A percentile compares a stretch with the other conserved stretches of the same genome.
These are phyloP conservation scores for Pseudogymnoascus sp. DNA, from an alignment of 2,329 filamentous ascomycete species.

Conservation along the genomic window DNA sequence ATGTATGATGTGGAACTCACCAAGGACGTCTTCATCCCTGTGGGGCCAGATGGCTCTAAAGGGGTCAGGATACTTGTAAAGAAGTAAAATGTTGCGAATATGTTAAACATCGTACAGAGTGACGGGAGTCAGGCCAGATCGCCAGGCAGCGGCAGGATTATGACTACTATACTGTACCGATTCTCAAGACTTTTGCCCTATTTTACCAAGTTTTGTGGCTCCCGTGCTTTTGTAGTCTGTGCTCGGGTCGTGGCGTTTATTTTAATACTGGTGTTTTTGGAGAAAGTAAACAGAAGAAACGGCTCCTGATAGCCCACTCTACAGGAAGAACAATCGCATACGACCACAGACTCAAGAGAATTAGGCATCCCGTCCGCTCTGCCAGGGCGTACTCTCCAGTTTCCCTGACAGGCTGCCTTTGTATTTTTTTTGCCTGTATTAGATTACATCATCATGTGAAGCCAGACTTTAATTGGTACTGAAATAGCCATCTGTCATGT, in stretches of 20 bases:
- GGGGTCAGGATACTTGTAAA: constrained; percentile 16
- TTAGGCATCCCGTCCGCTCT: neutral
- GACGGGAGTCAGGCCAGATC: neutral
- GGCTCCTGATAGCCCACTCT: too few species aligned
- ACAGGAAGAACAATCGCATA: too few species aligned
- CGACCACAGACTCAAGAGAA: too few species aligned
- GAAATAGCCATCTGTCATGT: neutral
- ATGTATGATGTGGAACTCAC: constrained; percentile 20
- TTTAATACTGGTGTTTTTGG: too few species aligned
- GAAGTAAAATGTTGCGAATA: neutral
- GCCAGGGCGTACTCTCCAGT: neutral
- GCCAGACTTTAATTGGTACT: neutral
- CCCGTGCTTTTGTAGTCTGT: neutral
- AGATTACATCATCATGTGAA: neutral
- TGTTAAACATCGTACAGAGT: neutral
- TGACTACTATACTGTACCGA: neutral
- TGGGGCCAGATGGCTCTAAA: constrained; percentile 14
- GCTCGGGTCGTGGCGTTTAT: neutral
- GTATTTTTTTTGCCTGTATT: too few species aligned
- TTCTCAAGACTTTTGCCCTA: neutral
- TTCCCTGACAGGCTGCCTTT: neutral
- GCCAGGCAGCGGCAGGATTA: neutral
- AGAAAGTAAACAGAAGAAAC: too few species aligned
- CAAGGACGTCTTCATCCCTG: constrained; percentile 21
- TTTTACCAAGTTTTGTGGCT: neutral